Percentiles rank a stretch among this genome's conserved stretches.
phyloP scores from a whole-genome alignment of 352 stramenopile species.

The Phytophthora syringae region DNA sequence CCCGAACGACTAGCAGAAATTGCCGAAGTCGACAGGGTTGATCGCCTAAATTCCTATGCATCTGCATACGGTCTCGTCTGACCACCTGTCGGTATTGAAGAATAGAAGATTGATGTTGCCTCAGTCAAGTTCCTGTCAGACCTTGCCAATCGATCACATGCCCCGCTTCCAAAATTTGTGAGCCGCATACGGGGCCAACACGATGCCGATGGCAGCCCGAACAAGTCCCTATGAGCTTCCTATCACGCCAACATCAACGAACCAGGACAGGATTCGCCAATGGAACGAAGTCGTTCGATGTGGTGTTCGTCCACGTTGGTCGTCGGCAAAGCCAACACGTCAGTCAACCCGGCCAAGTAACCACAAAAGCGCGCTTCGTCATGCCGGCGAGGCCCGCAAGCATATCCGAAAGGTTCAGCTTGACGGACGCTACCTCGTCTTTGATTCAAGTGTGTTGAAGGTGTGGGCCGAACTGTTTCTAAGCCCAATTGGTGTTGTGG shows the following conservation, averaged over 20 bases:
- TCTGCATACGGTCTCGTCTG: background rate
- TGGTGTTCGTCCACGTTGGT: background rate
- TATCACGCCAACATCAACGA: background rate
- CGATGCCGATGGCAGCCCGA: background rate
- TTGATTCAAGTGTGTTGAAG: background rate
- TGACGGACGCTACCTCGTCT: background rate
- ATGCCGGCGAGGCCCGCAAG: background rate
- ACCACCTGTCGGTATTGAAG: background rate
- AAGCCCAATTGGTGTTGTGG: slow-evolving; percentile 1
- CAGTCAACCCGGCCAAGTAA: background rate
- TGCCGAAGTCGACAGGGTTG: too few species aligned
- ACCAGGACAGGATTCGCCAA: background rate
- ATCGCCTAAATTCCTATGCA: background rate
- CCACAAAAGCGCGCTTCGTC: background rate
- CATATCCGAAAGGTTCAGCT: background rate
- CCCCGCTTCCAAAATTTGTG: background rate
- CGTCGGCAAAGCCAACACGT: background rate
- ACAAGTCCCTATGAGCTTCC: background rate
- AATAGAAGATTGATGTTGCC: background rate
- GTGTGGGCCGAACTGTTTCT: background rate
- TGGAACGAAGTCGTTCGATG: background rate
- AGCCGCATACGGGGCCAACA: background rate
- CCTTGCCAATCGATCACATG: background rate
- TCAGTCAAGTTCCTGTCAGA: background rate
- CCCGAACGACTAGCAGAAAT: too few species aligned